Base-by-base conservation (phyloP, 2,329 filamentous ascomycete genomes). In the Graphium sp. region DNA sequence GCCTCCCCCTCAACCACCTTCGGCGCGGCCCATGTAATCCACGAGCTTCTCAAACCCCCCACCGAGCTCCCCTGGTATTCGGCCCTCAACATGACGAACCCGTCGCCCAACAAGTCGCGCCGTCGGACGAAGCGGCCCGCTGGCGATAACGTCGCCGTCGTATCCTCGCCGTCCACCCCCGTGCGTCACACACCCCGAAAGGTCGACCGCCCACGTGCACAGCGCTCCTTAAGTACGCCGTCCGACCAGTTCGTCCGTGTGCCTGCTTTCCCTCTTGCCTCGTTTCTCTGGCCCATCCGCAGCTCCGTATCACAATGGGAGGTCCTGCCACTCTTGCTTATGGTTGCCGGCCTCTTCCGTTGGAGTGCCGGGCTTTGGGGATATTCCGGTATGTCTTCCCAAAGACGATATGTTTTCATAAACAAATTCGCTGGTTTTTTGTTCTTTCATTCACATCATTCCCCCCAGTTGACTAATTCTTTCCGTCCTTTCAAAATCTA, bases 291-390 rank as follows among this genome's bases (percentile, higher is more conserved):
- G 82, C 84, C 85, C 28, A 80, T 84, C 14, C 76, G 85, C 37
- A 76, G 76, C 29, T 78, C 79, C 1, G 62, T 72, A 12, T 92
- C 85, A 30, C 79, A 87, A 79, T 95, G 89, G 87, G 73, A 93
- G 43, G 68, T 87, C 5, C 57, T 98, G 18, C 85, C 89, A 3
- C 57, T 91, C 41, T 75, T 93, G 5, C 59, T 98, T 30, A 93
- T 95, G 78, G 69, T 66, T 2, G 82, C 72, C n/a, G 85, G 84
- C 13, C 64, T 98, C 26, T 94, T 95, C 48, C 66, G 89, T 41
- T 95, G 89, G 89, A 77, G 81, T 18, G 79, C 83, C 26, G 79
- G 84, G 17, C 61, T 95, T 24, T 95, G 89, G 82, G 83, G 82
- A 33, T 94, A 95, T 50, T 98, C 89, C 42, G 89, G 81, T 84